Base-by-base conservation (phyloP, 2,329 filamentous ascomycete genomes). In the Hypoxylon sp. region DNA sequence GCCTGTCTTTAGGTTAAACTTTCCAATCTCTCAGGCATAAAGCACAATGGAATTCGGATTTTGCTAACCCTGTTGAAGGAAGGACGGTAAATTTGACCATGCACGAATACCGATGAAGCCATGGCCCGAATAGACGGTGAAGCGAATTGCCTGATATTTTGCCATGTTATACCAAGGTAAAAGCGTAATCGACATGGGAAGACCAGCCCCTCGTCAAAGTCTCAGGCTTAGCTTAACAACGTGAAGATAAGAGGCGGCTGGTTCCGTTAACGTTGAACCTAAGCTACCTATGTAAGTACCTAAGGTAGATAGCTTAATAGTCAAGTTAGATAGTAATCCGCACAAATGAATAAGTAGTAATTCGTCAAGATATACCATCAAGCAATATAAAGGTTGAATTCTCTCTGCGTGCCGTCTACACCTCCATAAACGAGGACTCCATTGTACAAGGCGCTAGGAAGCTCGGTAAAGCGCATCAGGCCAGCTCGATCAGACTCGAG, bases 401-500 rank as follows among this genome's bases (percentile, higher is more conserved):
- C 23, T 30, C 14, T 47, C 25, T 30, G 7, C 25, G 2, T 7
- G 8, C 25, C 6, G 5, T 21, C 11, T 19, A 32, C 25, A 32
- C 7, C 3, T 30, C n/a, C 19, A 11, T 29, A 19, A 11, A 19
- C n/a, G n/a, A n/a, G n/a, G n/a, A 54, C 25, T 43, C 37, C 25
- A 54, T 54, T 16, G 25, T 27, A 16, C 16, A 21, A 43, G 37
- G 37, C 32, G 37, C 14, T 32, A 30, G 16, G 23, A 47, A 41
- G 30, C n/a, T 51, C 32, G 55, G 41, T 50, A 59, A 59, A 30
- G 39, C 46, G 57, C 37, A 52, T 46, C 27, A 37, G 29, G 23
- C 45, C 46, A 63, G 55, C 56, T 45, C 27, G 54, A 64, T 45
- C 32, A 30, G 63, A 21, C 46, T 39, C 43, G 21, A 23, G 65